Evolutionary conservation across 768 basidiomycete species (phyloP), one percentile per base, ranked within the genome.

Genomic region (Leccinum longicurvipes): DNA sequence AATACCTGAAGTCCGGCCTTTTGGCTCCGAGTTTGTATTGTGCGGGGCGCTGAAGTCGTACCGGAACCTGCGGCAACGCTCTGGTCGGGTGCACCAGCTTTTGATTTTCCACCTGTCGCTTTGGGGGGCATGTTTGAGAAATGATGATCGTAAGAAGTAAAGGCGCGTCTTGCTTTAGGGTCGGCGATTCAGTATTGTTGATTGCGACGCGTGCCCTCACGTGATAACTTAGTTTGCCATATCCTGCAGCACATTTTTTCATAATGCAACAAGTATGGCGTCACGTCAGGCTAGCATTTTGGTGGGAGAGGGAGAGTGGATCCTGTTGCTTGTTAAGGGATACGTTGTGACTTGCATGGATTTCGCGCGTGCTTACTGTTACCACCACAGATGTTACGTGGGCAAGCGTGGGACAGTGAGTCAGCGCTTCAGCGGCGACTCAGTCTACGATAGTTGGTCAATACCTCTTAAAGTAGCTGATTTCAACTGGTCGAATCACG

Each of bases 1-100:
- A 47, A 9, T 48, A 91, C 93, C 82, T 94, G 91, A 4, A 97
- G 77, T 4, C 93, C 93, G 24, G 93, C 93, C 65, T 86, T 91
- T 68, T 86, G 84, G 69, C 91, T 93, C 60, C 87, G 73, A 6
- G 88, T 89, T 61, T 84, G 82, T 55, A 85, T 76, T 7, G 76
- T 71, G 36, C 68, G 67, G 23, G 73, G 65, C 5, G 68, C 57
- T 17, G 71, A 54, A n/a, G 70, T 58, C 29, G 75, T 63, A 34
- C 73, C 62, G 14, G 76, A 71, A 36, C 66, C 63, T 45, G 62
- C 57, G 24, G 41, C 55, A 4, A 52, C 57, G 46, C 58, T 57
- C 36, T 67, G 64, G 12, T 61, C 55, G 17, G 3, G 67, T 44
- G 69, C 66, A 29, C 79, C 81, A 10, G 77, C 72, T 72, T 83